phyloP scores from a whole-genome alignment of 2,329 filamentous ascomycete genomes.

The Leptographium flavum region DNA sequence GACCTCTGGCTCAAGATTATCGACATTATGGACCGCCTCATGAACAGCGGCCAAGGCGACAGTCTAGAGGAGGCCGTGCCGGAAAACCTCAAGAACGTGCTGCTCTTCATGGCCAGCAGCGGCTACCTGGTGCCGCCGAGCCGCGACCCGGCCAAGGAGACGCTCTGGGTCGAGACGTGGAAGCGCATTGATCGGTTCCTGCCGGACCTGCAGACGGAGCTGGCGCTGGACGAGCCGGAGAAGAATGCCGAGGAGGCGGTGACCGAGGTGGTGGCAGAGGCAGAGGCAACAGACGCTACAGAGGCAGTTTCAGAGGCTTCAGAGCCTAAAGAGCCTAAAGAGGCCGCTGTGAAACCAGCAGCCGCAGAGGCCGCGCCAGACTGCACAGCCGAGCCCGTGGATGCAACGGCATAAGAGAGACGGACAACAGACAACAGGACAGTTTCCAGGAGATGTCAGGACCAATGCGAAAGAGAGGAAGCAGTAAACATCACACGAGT shows the following conservation, averaged over 20 bases:
- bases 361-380: too few relatives aligned
- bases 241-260: background rate
- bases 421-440: too few relatives aligned
- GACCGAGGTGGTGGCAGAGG: background rate
- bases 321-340: background rate
- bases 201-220: constrained; percentile 42
- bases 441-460: too few relatives aligned
- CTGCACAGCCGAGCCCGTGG: too few relatives aligned
- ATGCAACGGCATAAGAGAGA: too few relatives aligned
- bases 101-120: constrained; percentile 86
- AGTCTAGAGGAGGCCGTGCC: constrained; percentile 87
- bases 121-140: constrained; percentile 65
- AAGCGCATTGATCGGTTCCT: constrained; percentile 52
- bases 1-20: constrained; percentile 87
- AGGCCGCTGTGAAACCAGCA: background rate
- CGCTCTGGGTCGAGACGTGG: constrained; percentile 49
- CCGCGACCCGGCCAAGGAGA: constrained; percentile 37
- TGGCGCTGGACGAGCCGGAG: constrained; percentile 31
- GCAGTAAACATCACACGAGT: too few relatives aligned
- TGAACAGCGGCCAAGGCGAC: constrained; percentile 89
- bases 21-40: constrained; percentile 86
- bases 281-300: background rate
- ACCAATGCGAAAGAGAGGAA: too few relatives aligned
- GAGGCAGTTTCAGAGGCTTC: too few relatives aligned
- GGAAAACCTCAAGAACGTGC: constrained; percentile 89